Conservation (phyloP, 257 asterid genomes). For the Plantago major region DNA sequence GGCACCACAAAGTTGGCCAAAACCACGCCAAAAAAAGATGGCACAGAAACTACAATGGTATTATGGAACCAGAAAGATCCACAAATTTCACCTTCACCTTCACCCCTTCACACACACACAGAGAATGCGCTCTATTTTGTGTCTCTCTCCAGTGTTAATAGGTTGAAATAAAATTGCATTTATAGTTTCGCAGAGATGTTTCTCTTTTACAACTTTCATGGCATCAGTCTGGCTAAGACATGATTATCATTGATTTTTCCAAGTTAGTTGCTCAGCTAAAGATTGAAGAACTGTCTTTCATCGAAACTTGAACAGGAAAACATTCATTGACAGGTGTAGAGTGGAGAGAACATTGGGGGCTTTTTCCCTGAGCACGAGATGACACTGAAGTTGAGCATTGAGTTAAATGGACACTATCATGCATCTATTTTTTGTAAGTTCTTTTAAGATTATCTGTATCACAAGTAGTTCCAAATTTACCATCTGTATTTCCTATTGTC, state of each 20-base stretch:
- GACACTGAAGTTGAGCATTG: no score
- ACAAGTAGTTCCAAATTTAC: not conserved
- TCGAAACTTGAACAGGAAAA: not conserved
- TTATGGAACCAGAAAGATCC: not conserved
- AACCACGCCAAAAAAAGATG: not conserved
- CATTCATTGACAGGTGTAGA: no score
- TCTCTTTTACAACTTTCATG: not conserved
- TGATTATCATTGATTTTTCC: not conserved
- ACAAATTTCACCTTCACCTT: not conserved
- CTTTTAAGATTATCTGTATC: not conserved
- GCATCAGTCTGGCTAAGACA: not conserved
- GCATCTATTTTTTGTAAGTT: not conserved
- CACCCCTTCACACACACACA: no score
- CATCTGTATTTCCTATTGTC: not conserved
- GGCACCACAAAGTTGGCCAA: not conserved
- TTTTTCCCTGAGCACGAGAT: not conserved
- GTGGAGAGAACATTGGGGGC: not conserved
- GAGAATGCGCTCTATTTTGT: not conserved
- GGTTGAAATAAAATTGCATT: not conserved
- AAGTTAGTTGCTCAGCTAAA: not conserved
- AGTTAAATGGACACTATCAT: no score
- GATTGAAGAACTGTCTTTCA: not conserved
- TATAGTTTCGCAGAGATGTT: not conserved
- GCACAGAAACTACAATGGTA: not conserved
- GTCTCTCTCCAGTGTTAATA: not conserved